Conservation (phyloP, 371 early-diverging fungal genomes). For the Syncephalis fuscata region DNA sequence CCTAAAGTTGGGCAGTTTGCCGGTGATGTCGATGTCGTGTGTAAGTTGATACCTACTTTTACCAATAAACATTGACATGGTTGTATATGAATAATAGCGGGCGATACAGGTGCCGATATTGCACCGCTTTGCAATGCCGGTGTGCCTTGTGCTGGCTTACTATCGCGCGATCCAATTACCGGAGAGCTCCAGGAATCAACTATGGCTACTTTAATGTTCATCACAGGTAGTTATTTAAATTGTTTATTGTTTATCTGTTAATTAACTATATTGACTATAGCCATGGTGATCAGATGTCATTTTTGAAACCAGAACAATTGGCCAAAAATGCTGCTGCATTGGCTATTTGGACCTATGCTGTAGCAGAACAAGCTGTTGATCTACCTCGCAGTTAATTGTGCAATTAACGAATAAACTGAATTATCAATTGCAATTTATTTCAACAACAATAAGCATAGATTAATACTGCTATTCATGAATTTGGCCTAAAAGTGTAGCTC, state of each 20-base stretch:
- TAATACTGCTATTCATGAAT: too few relatives aligned
- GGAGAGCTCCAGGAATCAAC: not conserved
- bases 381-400: too few relatives aligned
- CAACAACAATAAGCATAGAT: too few relatives aligned
- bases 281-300: slow-evolving; percentile 5
- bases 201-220: too few relatives aligned
- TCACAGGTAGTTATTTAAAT: too few relatives aligned
- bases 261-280: not conserved
- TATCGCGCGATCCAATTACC: not conserved
- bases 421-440: too few relatives aligned
- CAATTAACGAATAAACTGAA: too few relatives aligned
- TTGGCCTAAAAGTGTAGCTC: too few relatives aligned
- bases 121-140: not conserved
- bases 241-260: too few relatives aligned
- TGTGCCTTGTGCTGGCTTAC: not conserved
- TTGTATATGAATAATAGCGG: not conserved
- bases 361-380: not conserved
- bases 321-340: not conserved
- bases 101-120: not conserved
- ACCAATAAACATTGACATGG: too few relatives aligned
- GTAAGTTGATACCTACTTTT: too few relatives aligned
- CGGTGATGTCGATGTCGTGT: not conserved
- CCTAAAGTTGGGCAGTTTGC: not conserved
- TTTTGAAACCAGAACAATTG: slow-evolving; percentile 1
- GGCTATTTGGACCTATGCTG: not conserved